phyloP scores from a whole-genome alignment of 257 asterid genomes.

The Petrea volubilis region DNA sequence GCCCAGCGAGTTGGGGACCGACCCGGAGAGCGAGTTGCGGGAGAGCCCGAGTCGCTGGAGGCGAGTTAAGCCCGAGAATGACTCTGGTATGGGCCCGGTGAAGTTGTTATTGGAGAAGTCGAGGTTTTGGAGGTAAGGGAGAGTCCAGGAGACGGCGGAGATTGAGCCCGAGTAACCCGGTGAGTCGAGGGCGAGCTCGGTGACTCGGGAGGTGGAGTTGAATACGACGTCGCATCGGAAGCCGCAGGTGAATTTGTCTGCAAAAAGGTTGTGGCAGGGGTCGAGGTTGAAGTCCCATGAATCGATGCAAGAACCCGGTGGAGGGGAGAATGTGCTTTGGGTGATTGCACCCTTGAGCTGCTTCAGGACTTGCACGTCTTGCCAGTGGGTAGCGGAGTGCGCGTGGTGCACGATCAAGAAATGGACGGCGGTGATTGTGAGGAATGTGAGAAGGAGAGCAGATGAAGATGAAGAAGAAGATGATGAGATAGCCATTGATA shows the following conservation, averaged over 20 bases:
- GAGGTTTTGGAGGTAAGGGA: slow-evolving; percentile 54
- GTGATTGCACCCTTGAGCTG: slow-evolving; percentile 57
- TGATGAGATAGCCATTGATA: slow-evolving; percentile 23
- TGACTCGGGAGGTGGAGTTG: slow-evolving; percentile 46
- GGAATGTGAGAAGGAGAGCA: slow-evolving; percentile 2
- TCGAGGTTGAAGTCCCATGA: slow-evolving; percentile 78
- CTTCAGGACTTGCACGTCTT: slow-evolving; percentile 57
- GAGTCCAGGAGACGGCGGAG: slow-evolving; percentile 44
- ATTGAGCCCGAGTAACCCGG: slow-evolving; percentile 65
- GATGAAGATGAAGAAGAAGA: slow-evolving; percentile 7
- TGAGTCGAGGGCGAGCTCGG: slow-evolving; percentile 73
- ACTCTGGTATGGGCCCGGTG: slow-evolving; percentile 56
- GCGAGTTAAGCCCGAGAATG: slow-evolving; percentile 46
- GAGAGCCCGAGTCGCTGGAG: slow-evolving; percentile 56
- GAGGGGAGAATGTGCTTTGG: slow-evolving; percentile 44
- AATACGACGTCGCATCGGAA: slow-evolving; percentile 60
- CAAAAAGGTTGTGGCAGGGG: slow-evolving; percentile 65
- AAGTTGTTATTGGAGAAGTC: slow-evolving; percentile 62
- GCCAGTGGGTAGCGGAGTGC: slow-evolving; percentile 52
- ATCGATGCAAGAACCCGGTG: slow-evolving; percentile 59
- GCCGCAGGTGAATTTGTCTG: slow-evolving; percentile 79
- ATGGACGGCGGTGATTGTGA: slow-evolving; percentile 14
- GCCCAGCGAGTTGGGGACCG: slow-evolving; percentile 54
- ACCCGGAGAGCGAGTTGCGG: slow-evolving; percentile 54
- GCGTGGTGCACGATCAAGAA: slow-evolving; percentile 33